A percentile compares a stretch with the other conserved stretches of the same genome.
Evolutionary conservation across 2,329 filamentous ascomycete species (phyloP).

Genomic region (Aspergillus ochraceus): DNA sequence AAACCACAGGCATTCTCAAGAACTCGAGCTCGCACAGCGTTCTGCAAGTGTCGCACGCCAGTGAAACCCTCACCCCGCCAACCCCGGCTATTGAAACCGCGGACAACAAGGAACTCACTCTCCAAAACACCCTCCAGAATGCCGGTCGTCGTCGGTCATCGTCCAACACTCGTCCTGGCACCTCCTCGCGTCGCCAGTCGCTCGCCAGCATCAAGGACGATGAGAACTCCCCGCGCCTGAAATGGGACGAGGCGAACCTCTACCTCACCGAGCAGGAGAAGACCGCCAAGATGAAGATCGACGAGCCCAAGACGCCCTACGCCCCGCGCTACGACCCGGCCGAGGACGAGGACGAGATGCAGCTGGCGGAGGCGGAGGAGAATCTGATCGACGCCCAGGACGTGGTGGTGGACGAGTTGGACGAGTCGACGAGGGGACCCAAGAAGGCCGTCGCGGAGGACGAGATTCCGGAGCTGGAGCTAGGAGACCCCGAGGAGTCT

Average conservation of each 20-base stretch:
- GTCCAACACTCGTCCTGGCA: slow-evolving; percentile 65
- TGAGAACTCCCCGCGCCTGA: slow-evolving; percentile 71
- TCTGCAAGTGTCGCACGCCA: slow-evolving; percentile 57
- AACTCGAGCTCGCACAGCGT: slow-evolving; percentile 61
- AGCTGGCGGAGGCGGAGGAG: slow-evolving; percentile 30
- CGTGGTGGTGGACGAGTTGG: slow-evolving; percentile 67
- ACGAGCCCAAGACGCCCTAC: slow-evolving; percentile 97
- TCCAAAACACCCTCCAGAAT: slow-evolving; percentile 93
- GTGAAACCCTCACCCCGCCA: slow-evolving; percentile 39
- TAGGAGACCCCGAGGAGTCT: slow-evolving; percentile 87
- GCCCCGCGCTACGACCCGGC: slow-evolving; percentile 86
- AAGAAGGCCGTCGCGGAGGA: slow-evolving; percentile 57
- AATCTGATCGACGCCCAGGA: slow-evolving; percentile 66
- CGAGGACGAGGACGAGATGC: slow-evolving; percentile 75
- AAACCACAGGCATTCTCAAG: slow-evolving; percentile 78
- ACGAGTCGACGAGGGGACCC: slow-evolving; percentile 47
- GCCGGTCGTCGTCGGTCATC: slow-evolving; percentile 85
- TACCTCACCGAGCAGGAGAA: slow-evolving; percentile 97
- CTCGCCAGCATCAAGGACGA: slow-evolving; percentile 52
- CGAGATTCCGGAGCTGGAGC: slow-evolving; percentile 87
- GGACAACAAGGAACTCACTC: slow-evolving; percentile 79
- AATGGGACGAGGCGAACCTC: slow-evolving; percentile 98
- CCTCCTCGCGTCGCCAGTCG: slow-evolving; percentile 70
- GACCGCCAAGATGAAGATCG: slow-evolving; percentile 96
- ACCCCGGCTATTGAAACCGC: slow-evolving; percentile 44